Conservation (phyloP, 2,329 filamentous ascomycete species). For the Stenocarpella maydis region DNA sequence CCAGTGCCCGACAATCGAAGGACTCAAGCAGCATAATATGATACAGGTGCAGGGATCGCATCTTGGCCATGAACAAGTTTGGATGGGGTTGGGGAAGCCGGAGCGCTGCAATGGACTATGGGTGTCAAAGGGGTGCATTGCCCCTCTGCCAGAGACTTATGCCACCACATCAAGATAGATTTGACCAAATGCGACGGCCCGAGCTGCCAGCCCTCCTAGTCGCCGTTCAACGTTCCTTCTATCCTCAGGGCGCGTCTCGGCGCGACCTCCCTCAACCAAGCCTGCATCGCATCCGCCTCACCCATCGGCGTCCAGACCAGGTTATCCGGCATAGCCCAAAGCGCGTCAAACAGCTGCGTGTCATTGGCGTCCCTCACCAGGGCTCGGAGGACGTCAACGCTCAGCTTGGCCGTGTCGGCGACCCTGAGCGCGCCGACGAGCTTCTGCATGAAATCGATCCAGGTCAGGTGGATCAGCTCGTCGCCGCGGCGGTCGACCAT, state of each 20-base stretch:
- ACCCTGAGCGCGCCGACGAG: conserved; percentile 58
- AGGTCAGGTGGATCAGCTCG: conserved; percentile 57
- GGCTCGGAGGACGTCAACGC: conserved; percentile 47
- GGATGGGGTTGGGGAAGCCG: background rate
- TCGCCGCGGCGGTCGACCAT: conserved; percentile 60
- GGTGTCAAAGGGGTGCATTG: too few species aligned
- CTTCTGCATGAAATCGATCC: conserved; percentile 63
- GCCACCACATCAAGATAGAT: background rate
- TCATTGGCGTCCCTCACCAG: conserved; percentile 55
- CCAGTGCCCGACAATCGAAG: background rate
- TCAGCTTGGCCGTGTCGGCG: conserved; percentile 43
- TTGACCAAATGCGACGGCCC: background rate
- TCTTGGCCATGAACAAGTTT: background rate
- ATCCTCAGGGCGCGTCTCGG: conserved; percentile 40
- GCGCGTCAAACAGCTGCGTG: conserved; percentile 46
- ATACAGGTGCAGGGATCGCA: background rate
- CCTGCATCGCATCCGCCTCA: conserved; percentile 56
- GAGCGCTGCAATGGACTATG: background rate
- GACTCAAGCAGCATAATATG: background rate
- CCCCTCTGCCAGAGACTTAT: background rate
- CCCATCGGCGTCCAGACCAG: conserved; percentile 55
- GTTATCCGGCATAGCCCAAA: conserved; percentile 53
- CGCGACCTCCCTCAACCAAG: conserved; percentile 54
- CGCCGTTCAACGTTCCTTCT: conserved; percentile 20
- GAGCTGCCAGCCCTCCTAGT: background rate